These are phyloP conservation scores for Strigomonas galati DNA, from an alignment of 208 protist genomes.

Conservation along the genomic window DNA sequence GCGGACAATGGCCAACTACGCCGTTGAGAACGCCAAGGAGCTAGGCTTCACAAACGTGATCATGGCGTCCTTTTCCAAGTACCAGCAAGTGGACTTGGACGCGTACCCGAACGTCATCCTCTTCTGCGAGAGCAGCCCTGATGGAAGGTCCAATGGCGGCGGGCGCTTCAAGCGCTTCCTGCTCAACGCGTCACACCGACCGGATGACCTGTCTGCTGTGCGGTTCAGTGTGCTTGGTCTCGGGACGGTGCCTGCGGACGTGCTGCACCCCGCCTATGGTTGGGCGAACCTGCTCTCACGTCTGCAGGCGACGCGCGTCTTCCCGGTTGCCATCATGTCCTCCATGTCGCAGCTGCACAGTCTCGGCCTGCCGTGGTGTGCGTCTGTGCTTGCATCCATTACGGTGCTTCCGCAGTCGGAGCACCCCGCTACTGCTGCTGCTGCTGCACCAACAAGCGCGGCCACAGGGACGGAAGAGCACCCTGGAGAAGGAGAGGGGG, in stretches of 20 bases:
- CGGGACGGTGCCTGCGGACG: constrained; percentile 15
- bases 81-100: constrained; percentile 20
- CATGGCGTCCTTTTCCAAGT: constrained; percentile 27
- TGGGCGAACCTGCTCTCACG: constrained; percentile 28
- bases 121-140: constrained; percentile 38
- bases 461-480: neutral
- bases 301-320: constrained; percentile 49
- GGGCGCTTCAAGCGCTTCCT: constrained; percentile 33
- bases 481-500: neutral
- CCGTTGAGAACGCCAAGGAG: constrained; percentile 22
- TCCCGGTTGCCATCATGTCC: constrained; percentile 44
- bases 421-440: neutral
- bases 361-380: constrained; percentile 41
- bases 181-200: constrained; percentile 25
- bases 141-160: constrained; percentile 29
- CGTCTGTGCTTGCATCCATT: constrained; percentile 34
- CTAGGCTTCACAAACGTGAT: constrained; percentile 32
- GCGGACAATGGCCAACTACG: constrained; percentile 37
- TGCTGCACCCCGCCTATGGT: constrained; percentile 31
- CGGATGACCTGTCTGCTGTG: constrained; percentile 34
- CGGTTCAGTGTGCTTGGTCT: constrained; percentile 47
- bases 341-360: constrained; percentile 49
- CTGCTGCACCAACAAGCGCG: neutral
- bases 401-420: constrained; percentile 16
- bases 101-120: constrained; percentile 33